A percentile compares a stretch with the other conserved stretches of the same genome.
These are phyloP conservation scores for Hyaloscypha hepaticicola DNA, from an alignment of 495 filamentous ascomycete species.

Conservation along the genomic window DNA sequence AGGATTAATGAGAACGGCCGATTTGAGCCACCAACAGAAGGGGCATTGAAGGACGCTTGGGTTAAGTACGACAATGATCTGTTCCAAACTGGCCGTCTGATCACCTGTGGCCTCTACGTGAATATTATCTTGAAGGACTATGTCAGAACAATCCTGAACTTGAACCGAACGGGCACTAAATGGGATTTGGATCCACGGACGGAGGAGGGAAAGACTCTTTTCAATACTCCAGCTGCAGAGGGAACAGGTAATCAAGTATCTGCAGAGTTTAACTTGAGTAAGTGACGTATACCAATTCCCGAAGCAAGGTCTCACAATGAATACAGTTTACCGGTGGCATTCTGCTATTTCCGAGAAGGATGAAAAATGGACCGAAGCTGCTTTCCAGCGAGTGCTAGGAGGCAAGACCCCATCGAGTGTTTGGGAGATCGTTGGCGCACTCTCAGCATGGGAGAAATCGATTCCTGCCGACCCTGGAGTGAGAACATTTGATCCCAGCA, in stretches of 20 bases:
- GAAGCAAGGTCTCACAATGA: not conserved
- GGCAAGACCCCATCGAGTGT: slow-evolving; percentile 54
- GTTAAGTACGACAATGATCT: slow-evolving; percentile 77
- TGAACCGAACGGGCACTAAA: slow-evolving; percentile 71
- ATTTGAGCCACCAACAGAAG: slow-evolving; percentile 59
- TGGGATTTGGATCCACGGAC: slow-evolving; percentile 79
- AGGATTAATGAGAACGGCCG: slow-evolving; percentile 74
- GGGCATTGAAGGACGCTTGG: slow-evolving; percentile 55
- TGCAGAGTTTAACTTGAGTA: slow-evolving; percentile 66
- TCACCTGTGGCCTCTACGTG: slow-evolving; percentile 81
- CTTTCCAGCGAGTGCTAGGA: slow-evolving; percentile 62
- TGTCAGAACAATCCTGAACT: slow-evolving; percentile 78
- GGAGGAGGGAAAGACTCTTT: slow-evolving; percentile 47
- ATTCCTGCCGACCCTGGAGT: slow-evolving; percentile 62
- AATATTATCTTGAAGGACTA: slow-evolving; percentile 84
- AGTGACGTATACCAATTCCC: not conserved
- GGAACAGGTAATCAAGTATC: slow-evolving; percentile 76
- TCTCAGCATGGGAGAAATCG: slow-evolving; percentile 56
- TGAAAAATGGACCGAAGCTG: slow-evolving; percentile 69
- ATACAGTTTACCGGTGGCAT: slow-evolving; percentile 70
- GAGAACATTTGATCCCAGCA: slow-evolving; percentile 58
- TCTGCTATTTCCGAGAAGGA: slow-evolving; percentile 71
- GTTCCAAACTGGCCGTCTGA: slow-evolving; percentile 77
- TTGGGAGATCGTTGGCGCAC: slow-evolving; percentile 56
- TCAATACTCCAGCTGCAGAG: slow-evolving; percentile 56